Evolutionary conservation across 495 filamentous ascomycete genomes (phyloP).

Genomic region (Jackrogersella multiformis): DNA sequence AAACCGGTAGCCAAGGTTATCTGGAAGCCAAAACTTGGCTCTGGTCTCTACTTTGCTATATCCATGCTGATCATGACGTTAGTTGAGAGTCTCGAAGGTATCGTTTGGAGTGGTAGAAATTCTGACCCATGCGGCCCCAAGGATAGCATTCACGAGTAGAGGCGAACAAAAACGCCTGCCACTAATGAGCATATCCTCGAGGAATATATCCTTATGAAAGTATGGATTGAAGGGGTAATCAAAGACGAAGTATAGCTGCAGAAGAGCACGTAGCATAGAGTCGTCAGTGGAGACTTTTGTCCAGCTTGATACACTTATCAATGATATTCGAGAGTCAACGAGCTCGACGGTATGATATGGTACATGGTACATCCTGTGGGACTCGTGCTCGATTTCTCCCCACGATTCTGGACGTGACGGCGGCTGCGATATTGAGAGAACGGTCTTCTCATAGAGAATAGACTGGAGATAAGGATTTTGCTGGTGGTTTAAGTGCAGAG

Average conservation of each 20-base stretch:
- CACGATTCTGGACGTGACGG: not conserved
- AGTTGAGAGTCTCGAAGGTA: not conserved
- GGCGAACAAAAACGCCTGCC: slow-evolving; percentile 32
- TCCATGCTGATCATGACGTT: slow-evolving; percentile 39
- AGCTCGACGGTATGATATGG: slow-evolving; percentile 40
- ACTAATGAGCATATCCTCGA: slow-evolving; percentile 35
- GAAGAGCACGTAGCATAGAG: slow-evolving; percentile 27
- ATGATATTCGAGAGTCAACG: slow-evolving; percentile 32
- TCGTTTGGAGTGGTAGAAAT: not conserved
- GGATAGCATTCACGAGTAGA: slow-evolving; percentile 46
- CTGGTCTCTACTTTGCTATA: slow-evolving; percentile 44
- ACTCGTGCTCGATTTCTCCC: slow-evolving; percentile 4
- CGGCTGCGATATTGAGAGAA: slow-evolving; percentile 24
- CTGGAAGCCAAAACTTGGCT: slow-evolving; percentile 50
- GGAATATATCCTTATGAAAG: slow-evolving; percentile 39
- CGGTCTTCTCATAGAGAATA: slow-evolving; percentile 17
- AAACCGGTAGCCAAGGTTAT: slow-evolving; percentile 50
- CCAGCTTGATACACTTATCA: slow-evolving; percentile 31
- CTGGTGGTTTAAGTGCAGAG: slow-evolving; percentile 41
- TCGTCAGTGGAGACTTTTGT: slow-evolving; percentile 36
- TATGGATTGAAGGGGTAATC: slow-evolving; percentile 33
- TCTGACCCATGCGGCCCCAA: slow-evolving; percentile 50
- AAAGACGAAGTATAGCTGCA: slow-evolving; percentile 40
- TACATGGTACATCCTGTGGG: slow-evolving; percentile 31
- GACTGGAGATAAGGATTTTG: slow-evolving; percentile 48